Evolutionary conservation across 2,329 filamentous ascomycete species (phyloP).

Genomic region (Ophiostoma novo-ulmi): DNA sequence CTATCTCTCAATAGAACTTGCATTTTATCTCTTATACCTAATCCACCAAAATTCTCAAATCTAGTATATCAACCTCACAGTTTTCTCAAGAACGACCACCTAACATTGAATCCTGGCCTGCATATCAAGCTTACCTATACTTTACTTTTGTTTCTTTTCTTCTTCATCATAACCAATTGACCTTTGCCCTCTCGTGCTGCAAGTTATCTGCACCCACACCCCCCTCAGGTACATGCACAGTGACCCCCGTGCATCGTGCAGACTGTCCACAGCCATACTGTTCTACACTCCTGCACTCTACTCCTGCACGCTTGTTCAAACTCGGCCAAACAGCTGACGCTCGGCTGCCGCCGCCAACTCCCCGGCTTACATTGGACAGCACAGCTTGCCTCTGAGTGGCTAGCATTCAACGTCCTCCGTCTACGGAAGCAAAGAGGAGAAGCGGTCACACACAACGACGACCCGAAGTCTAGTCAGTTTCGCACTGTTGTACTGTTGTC

Average conservation of each 20-base stretch:
- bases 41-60: no score
- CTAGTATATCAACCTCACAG: no score
- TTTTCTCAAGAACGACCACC: no score
- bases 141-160: no score
- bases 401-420: constrained; percentile 13
- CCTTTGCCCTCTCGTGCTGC: not conserved
- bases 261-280: not conserved
- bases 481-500: not conserved
- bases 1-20: no score
- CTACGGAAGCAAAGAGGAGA: constrained; percentile 16
- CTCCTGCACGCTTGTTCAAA: not conserved
- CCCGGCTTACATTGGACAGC: constrained; percentile 10
- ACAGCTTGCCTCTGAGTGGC: not conserved
- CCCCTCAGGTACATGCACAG: not conserved
- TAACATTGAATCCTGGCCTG: no score
- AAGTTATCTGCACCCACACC: not conserved
- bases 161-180: not conserved
- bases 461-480: not conserved
- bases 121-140: no score
- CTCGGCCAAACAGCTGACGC: constrained; percentile 1
- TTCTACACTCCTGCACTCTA: not conserved
- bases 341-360: constrained; percentile 6
- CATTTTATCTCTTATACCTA: no score
- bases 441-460: constrained; percentile 1
- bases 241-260: constrained; percentile 17